These are phyloP conservation scores for Fimicolochytrium jonesii DNA, from an alignment of 192 early-diverging fungal species.

Conservation along the genomic window DNA sequence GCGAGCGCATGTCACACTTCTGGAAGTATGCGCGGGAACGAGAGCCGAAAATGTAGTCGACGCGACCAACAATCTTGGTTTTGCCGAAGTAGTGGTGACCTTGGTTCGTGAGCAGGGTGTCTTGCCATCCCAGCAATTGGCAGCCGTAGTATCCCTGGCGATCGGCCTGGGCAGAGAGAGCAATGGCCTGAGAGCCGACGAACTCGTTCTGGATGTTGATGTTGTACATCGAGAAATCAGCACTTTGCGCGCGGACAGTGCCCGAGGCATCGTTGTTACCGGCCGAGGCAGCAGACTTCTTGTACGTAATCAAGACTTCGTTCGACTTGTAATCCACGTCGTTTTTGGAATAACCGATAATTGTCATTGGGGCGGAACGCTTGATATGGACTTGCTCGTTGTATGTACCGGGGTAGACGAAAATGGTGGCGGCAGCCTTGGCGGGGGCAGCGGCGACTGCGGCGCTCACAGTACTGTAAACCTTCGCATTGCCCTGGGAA, in stretches of 20 bases:
- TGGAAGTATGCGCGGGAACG: slow-evolving; percentile 7
- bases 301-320: neutral
- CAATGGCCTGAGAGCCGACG: neutral
- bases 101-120: neutral
- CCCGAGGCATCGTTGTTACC: slow-evolving; percentile 4
- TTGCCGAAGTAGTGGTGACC: slow-evolving; percentile 7
- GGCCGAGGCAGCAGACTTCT: neutral
- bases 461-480: slow-evolving; percentile 2
- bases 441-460: neutral
- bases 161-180: neutral
- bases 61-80: slow-evolving; percentile 5
- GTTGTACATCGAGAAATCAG: slow-evolving; percentile 4
- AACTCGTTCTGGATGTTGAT: slow-evolving; percentile 15
- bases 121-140: neutral
- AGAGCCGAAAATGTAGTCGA: slow-evolving; percentile 19
- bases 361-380: neutral
- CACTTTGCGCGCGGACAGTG: neutral
- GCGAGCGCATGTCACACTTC: neutral
- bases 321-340: neutral
- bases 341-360: slow-evolving; percentile 1
- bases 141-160: neutral
- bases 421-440: neutral
- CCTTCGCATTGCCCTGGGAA: neutral
- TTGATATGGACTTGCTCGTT: slow-evolving; percentile 12
- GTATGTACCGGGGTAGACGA: slow-evolving; percentile 17